Base-by-base conservation (phyloP, 495 filamentous ascomycete species). In the Umbilicaria muhlenbergii region DNA sequence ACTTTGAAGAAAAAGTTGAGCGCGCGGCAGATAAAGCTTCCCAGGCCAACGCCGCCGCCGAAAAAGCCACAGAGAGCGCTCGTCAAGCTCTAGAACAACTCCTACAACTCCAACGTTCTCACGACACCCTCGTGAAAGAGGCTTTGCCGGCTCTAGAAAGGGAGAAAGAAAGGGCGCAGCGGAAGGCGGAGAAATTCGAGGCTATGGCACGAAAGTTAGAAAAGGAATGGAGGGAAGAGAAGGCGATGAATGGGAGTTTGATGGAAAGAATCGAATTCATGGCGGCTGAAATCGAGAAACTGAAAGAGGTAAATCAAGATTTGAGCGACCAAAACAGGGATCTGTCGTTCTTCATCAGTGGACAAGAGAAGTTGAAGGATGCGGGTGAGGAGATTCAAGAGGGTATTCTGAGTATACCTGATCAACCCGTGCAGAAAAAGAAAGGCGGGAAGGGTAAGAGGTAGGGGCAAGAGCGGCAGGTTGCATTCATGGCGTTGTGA, bases 1-100 rank as follows among this genome's bases (percentile, higher is more conserved):
- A 96, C 58, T 98, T 93, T 53, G 91, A 95, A 55, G 89, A 91
- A 51, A 78, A 93, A 58, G 73, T 98, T 46, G 81, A 81, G 53
- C 86, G 91, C 43, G 86, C 87, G 2, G 89, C 79, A 0, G 87
- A 94, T 61, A 98, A 96, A 59, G 87, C 92, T 1, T 69, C 78
- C 14, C 74, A 80, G 52, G 85, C 87, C 6, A 68, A 73, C 3
- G 62, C 73, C 0, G 66, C 75, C 0, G 86, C 85, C 2, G 71
- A 81, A 18, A 62, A 67, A 14, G 84, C 86, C 0, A 59, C 67
- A 0, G 52, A 58, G 10, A 60, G 70, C n/a, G 77, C 78, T 1
- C 56, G 60, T 3, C 59, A 64, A 11, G 71, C 77, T 0, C 55
- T 69, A 3, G 52, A 58, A 11, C 62, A 72, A 51, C 58, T 89